Base-by-base conservation (phyloP, 2,329 filamentous ascomycete genomes). In the Pestalotiopsis sp. region DNA sequence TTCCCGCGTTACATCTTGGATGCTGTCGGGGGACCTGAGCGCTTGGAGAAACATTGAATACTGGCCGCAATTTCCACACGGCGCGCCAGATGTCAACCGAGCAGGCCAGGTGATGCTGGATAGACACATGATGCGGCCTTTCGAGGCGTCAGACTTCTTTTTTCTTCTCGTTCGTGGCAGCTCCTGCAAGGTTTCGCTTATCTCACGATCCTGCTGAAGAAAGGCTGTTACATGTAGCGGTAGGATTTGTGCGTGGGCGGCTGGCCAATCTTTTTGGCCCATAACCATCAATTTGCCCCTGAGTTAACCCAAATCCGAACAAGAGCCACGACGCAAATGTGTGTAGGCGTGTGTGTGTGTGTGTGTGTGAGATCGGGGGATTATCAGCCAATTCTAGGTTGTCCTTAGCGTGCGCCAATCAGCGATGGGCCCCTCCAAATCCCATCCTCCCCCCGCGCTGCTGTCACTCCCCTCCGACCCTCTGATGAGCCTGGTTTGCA, bases 301-400 rank as follows among this genome's bases (percentile, higher is more conserved):
- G 61, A 64, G 14, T 52, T 64, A 49, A 40, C 23, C 38, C 61
- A 64, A 45, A 52, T 31, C 31, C 20, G 49, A 66, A 40, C 63
- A 64, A 14, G 23, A 56, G 17, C 23, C 13, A 23, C 60, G 7
- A 36, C 9, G 31, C 41, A 13, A 11, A 49, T 56, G 7, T 65
- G 63, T 20, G 25, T 3, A 25, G 25, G 25, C 25, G 25, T 25
- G 25, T 25, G 25, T 36, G 27, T 31, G 27, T 31, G 31, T 36
- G 31, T 9, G 7, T 36, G 31, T 36, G 31, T 36, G 31, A 7
- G 9, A 66, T 66, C 63, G 63, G 63, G 31, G 63, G 49, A 66
- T 57, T 66, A 66, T 66, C 63, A 66, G 52, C 23, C 13, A 36
- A 36, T 36, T 56, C 52, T 38, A 57, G 63, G 41, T 20, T 31